These are phyloP conservation scores for Candida gorgasii DNA, from an alignment of 805 yeast species.

Conservation along the genomic window DNA sequence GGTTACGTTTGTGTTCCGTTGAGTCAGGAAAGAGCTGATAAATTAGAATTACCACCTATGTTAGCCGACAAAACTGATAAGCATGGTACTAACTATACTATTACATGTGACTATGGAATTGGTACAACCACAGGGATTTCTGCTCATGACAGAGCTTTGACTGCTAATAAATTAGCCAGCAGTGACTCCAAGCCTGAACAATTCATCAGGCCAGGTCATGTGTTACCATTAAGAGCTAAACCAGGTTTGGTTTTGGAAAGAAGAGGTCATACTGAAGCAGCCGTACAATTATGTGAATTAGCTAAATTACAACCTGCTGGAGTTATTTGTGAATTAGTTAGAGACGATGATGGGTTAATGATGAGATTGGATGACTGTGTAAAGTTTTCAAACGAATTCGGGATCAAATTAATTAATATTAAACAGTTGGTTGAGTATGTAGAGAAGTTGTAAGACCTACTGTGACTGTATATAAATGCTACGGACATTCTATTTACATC, in stretches of 20 bases:
- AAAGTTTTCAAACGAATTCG: slow-evolving; percentile 60
- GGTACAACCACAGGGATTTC: slow-evolving; percentile 98
- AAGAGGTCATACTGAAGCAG: slow-evolving; percentile 97
- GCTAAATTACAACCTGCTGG: slow-evolving; percentile 83
- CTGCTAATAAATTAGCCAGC: slow-evolving; percentile 71
- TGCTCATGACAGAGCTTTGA: slow-evolving; percentile 89
- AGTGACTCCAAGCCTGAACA: slow-evolving; percentile 56
- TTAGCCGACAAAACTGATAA: slow-evolving; percentile 64
- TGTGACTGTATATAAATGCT: too few relatives aligned
- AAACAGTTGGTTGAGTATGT: slow-evolving; percentile 58
- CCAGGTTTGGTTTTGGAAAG: slow-evolving; percentile 80
- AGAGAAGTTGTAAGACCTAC: background rate
- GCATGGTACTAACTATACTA: slow-evolving; percentile 96
- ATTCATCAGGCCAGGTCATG: slow-evolving; percentile 90
- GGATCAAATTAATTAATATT: slow-evolving; percentile 74
- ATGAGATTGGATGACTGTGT: slow-evolving; percentile 88
- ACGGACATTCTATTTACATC: too few relatives aligned
- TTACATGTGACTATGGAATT: slow-evolving; percentile 80
- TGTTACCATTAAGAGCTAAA: slow-evolving; percentile 88
- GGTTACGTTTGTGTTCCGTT: slow-evolving; percentile 96
- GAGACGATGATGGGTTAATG: slow-evolving; percentile 93
- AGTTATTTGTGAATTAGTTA: slow-evolving; percentile 90
- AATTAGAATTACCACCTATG: slow-evolving; percentile 79
- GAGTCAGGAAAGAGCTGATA: slow-evolving; percentile 73
- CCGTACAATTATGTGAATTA: slow-evolving; percentile 79